Percentiles rank a stretch among this genome's conserved stretches.
Evolutionary conservation across 1,284 basidiomycete species (phyloP).

Genomic region (Irpex sp.): DNA sequence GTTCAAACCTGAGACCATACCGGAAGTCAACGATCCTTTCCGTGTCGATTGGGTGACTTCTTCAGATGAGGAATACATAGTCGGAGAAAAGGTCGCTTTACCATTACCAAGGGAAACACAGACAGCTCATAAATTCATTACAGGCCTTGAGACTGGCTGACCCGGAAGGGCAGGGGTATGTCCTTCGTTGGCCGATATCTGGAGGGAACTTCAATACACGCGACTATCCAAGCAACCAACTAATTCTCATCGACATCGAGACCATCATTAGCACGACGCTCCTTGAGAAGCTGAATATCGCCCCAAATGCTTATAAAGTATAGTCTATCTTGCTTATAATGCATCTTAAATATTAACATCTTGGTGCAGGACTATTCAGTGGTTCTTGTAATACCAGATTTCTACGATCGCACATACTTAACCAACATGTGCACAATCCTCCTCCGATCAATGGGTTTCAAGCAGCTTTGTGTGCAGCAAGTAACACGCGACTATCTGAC

Average conservation of each 20-base stretch:
- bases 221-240: constrained; percentile 68
- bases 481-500: constrained; percentile 32
- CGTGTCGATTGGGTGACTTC: constrained; percentile 76
- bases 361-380: constrained; percentile 72
- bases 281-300: constrained; percentile 57
- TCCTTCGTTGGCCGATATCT: constrained; percentile 73
- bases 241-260: constrained; percentile 75
- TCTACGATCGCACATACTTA: constrained; percentile 83
- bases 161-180: constrained; percentile 61
- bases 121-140: not conserved
- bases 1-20: constrained; percentile 75
- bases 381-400: constrained; percentile 89
- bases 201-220: constrained; percentile 74
- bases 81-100: constrained; percentile 63
- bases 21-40: constrained; percentile 77
- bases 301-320: constrained; percentile 57
- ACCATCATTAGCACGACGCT: constrained; percentile 61
- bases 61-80: constrained; percentile 42
- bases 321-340: constrained; percentile 12
- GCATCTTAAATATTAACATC: not conserved
- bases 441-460: constrained; percentile 83
- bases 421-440: constrained; percentile 76
- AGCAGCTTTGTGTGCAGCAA: constrained; percentile 86
- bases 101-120: constrained; percentile 1
- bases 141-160: constrained; percentile 72